These are phyloP conservation scores for Phytopythium boreale DNA, from an alignment of 352 stramenopile genomes.

Conservation along the genomic window DNA sequence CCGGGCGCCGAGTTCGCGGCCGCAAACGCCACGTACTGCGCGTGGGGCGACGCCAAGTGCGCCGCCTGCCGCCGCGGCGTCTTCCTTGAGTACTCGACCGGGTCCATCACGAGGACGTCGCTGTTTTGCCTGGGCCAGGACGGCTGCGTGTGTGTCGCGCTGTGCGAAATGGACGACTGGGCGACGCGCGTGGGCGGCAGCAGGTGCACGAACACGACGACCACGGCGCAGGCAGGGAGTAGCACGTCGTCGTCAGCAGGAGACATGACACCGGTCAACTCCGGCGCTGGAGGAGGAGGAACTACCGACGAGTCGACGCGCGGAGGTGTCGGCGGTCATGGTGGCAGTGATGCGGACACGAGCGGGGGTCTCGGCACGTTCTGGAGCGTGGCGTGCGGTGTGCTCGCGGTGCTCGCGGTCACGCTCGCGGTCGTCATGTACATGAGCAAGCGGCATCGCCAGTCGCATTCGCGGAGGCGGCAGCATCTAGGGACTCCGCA, in stretches of 20 bases:
- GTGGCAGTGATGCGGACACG: too few species aligned
- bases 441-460: constrained; percentile 7
- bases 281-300: neutral
- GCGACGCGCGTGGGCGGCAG: constrained; percentile 19
- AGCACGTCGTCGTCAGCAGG: neutral
- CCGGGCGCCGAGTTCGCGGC: constrained; percentile 17
- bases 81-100: constrained; percentile 8
- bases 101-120: constrained; percentile 2
- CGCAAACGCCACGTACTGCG: constrained; percentile 41
- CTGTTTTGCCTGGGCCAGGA: constrained; percentile 21
- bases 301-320: neutral
- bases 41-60: constrained; percentile 19
- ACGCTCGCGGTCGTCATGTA: constrained; percentile 7
- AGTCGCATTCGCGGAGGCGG: neutral
- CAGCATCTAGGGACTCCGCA: neutral
- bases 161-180: constrained; percentile 25
- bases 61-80: constrained; percentile 3
- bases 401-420: neutral
- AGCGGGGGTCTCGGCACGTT: neutral
- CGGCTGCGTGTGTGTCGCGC: constrained; percentile 28
- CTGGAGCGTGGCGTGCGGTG: neutral
- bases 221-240: neutral
- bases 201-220: constrained; percentile 13
- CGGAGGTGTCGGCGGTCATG: neutral
- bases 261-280: neutral